Evolutionary conservation across 2,329 filamentous ascomycete species (phyloP).

Genomic region (Pyrenochaeta sp.): DNA sequence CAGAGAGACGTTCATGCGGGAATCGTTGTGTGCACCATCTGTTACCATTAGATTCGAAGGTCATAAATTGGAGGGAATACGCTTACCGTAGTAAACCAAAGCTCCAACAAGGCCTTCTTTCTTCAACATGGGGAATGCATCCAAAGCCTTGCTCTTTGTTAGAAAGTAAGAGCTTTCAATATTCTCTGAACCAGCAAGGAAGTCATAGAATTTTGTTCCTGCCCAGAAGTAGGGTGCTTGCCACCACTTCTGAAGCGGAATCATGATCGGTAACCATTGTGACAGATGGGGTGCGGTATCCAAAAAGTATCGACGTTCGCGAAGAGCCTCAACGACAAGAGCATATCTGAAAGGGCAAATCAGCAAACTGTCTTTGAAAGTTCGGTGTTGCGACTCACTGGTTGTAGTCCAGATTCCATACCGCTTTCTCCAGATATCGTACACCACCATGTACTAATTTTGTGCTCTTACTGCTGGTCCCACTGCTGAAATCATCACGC

Average conservation of each 20-base stretch:
- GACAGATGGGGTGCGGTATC: conserved; percentile 84
- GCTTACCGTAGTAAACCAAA: conserved; percentile 79
- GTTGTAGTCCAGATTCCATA: conserved; percentile 84
- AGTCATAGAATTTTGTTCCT: conserved; percentile 83
- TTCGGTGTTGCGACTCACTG: conserved; percentile 62
- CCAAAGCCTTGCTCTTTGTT: conserved; percentile 83
- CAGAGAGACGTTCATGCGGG: conserved; percentile 88
- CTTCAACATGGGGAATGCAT: conserved; percentile 89
- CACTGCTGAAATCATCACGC: conserved; percentile 81
- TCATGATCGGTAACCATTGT: conserved; percentile 81
- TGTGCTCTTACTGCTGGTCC: conserved; percentile 86
- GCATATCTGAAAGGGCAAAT: no score
- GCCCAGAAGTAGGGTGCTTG: conserved; percentile 82
- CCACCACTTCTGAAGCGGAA: conserved; percentile 84
- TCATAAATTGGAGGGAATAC: not conserved
- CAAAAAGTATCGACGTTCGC: conserved; percentile 83
- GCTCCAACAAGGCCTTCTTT: conserved; percentile 79
- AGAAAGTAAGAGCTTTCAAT: conserved; percentile 91
- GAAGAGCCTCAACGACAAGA: conserved; percentile 80
- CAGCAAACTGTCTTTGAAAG: no score
- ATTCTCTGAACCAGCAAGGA: conserved; percentile 83
- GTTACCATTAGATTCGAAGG: conserved; percentile 28
- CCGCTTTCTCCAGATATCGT: conserved; percentile 83
- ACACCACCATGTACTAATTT: conserved; percentile 88
- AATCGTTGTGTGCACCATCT: conserved; percentile 92